Conservation (phyloP, 805 yeast genomes). For the Schizosaccharomyces octosporus region DNA sequence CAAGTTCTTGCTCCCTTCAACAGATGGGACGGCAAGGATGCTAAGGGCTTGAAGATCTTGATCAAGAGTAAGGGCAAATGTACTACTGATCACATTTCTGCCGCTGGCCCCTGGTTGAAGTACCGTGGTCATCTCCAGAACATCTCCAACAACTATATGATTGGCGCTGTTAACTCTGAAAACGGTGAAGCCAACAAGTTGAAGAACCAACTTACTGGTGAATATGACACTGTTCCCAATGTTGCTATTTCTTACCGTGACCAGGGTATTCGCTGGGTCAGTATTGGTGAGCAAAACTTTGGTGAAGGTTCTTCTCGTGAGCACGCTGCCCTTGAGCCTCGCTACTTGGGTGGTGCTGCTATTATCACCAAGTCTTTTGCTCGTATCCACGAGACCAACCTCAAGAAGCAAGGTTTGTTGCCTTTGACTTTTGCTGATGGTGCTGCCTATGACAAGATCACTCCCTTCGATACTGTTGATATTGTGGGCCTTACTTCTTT, state of each 20-base stretch:
- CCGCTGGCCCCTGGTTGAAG: slow-evolving; percentile 97
- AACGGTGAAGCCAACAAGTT: slow-evolving; percentile 87
- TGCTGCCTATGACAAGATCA: slow-evolving; percentile 58
- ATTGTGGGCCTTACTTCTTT: slow-evolving; percentile 34
- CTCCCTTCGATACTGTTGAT: slow-evolving; percentile 53
- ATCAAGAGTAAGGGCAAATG: slow-evolving; percentile 92
- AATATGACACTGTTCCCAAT: slow-evolving; percentile 55
- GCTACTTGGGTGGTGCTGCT: slow-evolving; percentile 76
- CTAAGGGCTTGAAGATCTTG: slow-evolving; percentile 40
- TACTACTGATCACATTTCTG: slow-evolving; percentile 94
- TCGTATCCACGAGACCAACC: slow-evolving; percentile 91
- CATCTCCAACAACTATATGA: slow-evolving; percentile 80
- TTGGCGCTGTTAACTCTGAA: slow-evolving; percentile 91
- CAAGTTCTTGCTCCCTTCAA: slow-evolving; percentile 74
- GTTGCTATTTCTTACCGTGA: slow-evolving; percentile 88
- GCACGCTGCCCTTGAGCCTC: slow-evolving; percentile 90
- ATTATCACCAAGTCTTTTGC: slow-evolving; percentile 88
- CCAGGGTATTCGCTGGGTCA: slow-evolving; percentile 69
- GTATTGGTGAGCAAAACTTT: slow-evolving; percentile 90
- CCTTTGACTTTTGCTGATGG: slow-evolving; percentile 84
- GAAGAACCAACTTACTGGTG: slow-evolving; percentile 49
- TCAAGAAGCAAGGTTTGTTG: slow-evolving; percentile 93
- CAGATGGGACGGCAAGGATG: slow-evolving; percentile 68
- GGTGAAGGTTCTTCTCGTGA: slow-evolving; percentile 99
- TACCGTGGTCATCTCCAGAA: slow-evolving; percentile 94